phyloP scores from a whole-genome alignment of 2,329 filamentous ascomycete species.

The Penicillium brasilianum region DNA sequence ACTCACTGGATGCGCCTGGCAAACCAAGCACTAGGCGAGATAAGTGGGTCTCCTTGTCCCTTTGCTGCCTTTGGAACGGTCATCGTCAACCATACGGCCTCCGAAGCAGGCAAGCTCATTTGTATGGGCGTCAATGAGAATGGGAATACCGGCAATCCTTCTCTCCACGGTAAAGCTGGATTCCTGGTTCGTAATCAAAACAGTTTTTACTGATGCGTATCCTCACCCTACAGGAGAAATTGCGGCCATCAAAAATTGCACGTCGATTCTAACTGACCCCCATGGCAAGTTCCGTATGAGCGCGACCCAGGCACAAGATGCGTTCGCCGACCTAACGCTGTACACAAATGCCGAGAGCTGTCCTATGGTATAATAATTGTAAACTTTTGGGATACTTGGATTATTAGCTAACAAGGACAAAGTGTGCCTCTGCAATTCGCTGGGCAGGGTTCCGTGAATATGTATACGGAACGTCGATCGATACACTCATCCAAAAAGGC shows the following conservation, averaged over 20 bases:
- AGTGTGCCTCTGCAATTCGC: constrained; percentile 61
- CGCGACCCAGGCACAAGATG: constrained; percentile 48
- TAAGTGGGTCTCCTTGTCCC: constrained; percentile 54
- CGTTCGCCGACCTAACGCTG: constrained; percentile 55
- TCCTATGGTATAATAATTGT: constrained; percentile 47
- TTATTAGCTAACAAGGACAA: constrained; percentile 11
- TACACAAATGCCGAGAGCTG: constrained; percentile 65
- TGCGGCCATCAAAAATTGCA: constrained; percentile 61
- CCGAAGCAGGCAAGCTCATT: constrained; percentile 41
- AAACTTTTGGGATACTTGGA: constrained; percentile 21
- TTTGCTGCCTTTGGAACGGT: constrained; percentile 60
- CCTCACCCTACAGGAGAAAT: constrained; percentile 53
- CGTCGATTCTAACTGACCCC: constrained; percentile 53
- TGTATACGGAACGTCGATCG: constrained; percentile 59
- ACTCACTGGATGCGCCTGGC: constrained; percentile 60
- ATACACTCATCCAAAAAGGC: constrained; percentile 45
- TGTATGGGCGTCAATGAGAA: constrained; percentile 59
- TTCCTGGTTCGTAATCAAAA: not conserved
- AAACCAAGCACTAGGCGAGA: constrained; percentile 50
- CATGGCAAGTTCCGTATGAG: constrained; percentile 52
- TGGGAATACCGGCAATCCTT: constrained; percentile 55
- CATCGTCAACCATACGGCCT: constrained; percentile 60
- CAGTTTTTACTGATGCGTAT: not conserved
- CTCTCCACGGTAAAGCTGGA: constrained; percentile 50
- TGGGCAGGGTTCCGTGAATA: constrained; percentile 63